Conservation (phyloP, 2,329 filamentous ascomycete genomes). For the Ceratocystis variospora region DNA sequence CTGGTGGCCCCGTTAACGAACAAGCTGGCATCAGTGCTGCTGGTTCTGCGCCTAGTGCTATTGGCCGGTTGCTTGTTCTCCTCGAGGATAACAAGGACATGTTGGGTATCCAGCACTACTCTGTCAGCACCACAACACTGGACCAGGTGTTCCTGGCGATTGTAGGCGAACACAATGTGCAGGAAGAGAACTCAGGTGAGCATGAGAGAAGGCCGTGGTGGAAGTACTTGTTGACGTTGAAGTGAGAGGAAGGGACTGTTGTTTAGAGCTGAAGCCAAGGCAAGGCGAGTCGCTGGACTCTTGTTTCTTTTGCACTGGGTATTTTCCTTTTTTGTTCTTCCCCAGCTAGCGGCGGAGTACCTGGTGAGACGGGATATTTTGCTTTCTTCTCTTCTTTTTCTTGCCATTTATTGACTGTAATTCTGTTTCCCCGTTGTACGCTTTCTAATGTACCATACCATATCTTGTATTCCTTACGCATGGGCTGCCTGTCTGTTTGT, state of each 20-base stretch:
- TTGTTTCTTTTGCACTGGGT: too few species aligned
- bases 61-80: constrained; percentile 55
- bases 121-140: constrained; percentile 70
- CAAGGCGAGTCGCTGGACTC: not conserved
- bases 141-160: constrained; percentile 86
- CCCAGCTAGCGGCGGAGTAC: too few species aligned
- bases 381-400: too few species aligned
- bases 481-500: too few species aligned
- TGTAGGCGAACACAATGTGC: constrained; percentile 63
- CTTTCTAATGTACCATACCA: too few species aligned
- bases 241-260: not conserved
- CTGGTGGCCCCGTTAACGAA: not conserved
- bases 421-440: too few species aligned
- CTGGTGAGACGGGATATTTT: too few species aligned
- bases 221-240: not conserved
- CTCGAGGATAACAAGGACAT: constrained; percentile 56
- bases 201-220: constrained; percentile 22
- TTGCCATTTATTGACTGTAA: too few species aligned
- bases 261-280: too few species aligned
- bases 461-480: too few species aligned
- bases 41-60: constrained; percentile 31
- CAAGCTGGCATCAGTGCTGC: not conserved
- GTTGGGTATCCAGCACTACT: constrained; percentile 72
- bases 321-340: too few species aligned
- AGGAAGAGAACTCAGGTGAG: constrained; percentile 52